A percentile compares a stretch with the other conserved stretches of the same genome.
phyloP scores from a whole-genome alignment of 2,329 filamentous ascomycete species.

The Fusarium chlamydosporum region DNA sequence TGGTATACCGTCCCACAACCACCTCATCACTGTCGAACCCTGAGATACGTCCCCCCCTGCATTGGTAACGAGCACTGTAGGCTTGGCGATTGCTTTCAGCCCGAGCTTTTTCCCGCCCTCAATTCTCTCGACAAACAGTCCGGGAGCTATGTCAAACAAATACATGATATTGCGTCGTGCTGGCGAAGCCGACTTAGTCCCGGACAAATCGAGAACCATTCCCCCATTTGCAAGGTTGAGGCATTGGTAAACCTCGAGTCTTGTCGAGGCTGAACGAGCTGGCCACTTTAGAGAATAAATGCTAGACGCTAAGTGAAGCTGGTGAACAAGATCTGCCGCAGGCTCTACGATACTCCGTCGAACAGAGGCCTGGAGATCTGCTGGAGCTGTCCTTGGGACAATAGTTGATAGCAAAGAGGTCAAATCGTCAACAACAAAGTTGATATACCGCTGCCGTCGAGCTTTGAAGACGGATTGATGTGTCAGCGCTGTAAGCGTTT shows the following conservation, averaged over 20 bases:
- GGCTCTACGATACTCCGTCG: conserved; percentile 55
- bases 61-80: conserved; percentile 54
- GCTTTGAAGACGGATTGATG: conserved; percentile 53
- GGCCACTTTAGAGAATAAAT: conserved; percentile 58
- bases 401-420: conserved; percentile 52
- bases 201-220: conserved; percentile 50
- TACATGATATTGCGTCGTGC: conserved; percentile 53
- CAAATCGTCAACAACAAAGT: conserved; percentile 54
- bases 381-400: conserved; percentile 47
- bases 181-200: conserved; percentile 50
- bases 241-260: conserved; percentile 57
- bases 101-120: conserved; percentile 53
- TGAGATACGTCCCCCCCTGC: conserved; percentile 49
- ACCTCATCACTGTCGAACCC: conserved; percentile 54
- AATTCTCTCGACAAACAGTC: conserved; percentile 57
- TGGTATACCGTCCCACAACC: conserved; percentile 53
- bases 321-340: conserved; percentile 56
- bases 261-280: conserved; percentile 54
- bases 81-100: conserved; percentile 54
- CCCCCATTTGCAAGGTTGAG: conserved; percentile 55
- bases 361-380: conserved; percentile 54
- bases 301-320: conserved; percentile 54
- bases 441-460: conserved; percentile 50
- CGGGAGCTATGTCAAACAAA: conserved; percentile 57
- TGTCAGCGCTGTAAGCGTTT: conserved; percentile 55